Conservation (phyloP, 345 rosid species). For the Angophora floribunda region DNA sequence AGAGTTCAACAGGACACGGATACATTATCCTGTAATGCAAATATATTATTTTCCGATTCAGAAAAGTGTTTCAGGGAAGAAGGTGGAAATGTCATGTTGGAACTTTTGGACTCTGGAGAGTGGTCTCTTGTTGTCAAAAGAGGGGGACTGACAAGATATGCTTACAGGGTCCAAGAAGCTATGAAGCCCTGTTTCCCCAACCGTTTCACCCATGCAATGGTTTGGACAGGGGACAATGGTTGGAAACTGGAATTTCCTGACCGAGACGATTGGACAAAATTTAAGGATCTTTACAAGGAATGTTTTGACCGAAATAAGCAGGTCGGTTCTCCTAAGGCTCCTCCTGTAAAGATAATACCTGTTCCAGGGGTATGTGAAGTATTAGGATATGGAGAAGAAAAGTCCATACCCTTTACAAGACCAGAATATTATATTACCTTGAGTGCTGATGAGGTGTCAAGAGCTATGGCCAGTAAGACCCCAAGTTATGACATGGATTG, state of each 20-base stretch:
- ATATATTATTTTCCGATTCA: constrained; percentile 38
- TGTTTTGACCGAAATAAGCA: constrained; percentile 60
- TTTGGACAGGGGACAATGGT: constrained; percentile 64
- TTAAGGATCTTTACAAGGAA: constrained; percentile 82
- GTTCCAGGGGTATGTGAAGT: constrained; percentile 76
- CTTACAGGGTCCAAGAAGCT: constrained; percentile 35
- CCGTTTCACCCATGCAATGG: constrained; percentile 51
- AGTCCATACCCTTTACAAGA: constrained; percentile 24
- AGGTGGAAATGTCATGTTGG: constrained; percentile 48
- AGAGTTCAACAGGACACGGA: constrained; percentile 20
- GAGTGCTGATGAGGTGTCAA: constrained; percentile 59
- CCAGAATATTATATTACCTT: constrained; percentile 52
- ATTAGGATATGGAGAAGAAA: constrained; percentile 28
- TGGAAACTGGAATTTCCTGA: constrained; percentile 87
- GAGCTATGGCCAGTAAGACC: constrained; percentile 55
- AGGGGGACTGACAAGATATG: constrained; percentile 31
- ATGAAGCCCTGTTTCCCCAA: constrained; percentile 60
- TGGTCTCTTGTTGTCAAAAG: constrained; percentile 63
- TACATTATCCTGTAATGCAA: constrained; percentile 44
- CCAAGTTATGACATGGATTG: constrained; percentile 88
- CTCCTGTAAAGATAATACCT: constrained; percentile 53
- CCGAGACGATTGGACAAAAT: constrained; percentile 63
- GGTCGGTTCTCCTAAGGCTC: constrained; percentile 1
- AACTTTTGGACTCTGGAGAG: constrained; percentile 45
- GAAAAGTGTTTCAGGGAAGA: constrained; percentile 75